Evolutionary conservation across 208 protist species (phyloP), one percentile per base, ranked within the genome.

Genomic region (Leishmania major): DNA sequence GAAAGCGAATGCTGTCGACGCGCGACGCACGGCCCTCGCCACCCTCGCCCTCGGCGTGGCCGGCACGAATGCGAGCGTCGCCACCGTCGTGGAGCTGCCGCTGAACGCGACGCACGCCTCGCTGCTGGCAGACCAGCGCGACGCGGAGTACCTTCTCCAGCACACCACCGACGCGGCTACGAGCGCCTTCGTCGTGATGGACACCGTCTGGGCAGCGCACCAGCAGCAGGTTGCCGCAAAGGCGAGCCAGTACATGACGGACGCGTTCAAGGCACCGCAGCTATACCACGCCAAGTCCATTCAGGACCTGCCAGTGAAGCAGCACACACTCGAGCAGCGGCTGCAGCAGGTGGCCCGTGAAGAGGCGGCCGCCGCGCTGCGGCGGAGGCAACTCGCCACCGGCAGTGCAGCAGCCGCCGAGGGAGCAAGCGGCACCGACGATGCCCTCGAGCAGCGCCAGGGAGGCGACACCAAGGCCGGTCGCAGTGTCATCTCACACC

Each of bases 291-390:
- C 94, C 31, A 80, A 84, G 66, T 92, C 88, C 75, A 90, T 94
- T n/a, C 89, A 91, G 82, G 91, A 94, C 43, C 72, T 95, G n/a
- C 92, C 94, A 75, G 86, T 90, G 53, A 89, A 92, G 77, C 83
- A 88, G 75, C 71, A 92, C 25, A 95, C 94, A 25, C 88, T 95
- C 22, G 92, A 95, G 82, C 89, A 95, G 84, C 91, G 93, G 11
- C 84, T 96, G 67, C 92, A 90, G 53, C 81, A 89, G 72, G 69
- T 96, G 43, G 78, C 78, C 11, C 78, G 81, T 37, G 84, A 85
- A 8, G 86, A 81, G 45, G 81, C 79, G 10, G 72, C 80, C 47
- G 82, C 83, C 15, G 64, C 84, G 0, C 69, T 75, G 25, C 45
- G n/a, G 37, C 81, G 70, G 60, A 72, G 57, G 22, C 75, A 77